These are phyloP conservation scores for Filosporella fistucella DNA, from an alignment of 495 filamentous ascomycete genomes.

Conservation along the genomic window DNA sequence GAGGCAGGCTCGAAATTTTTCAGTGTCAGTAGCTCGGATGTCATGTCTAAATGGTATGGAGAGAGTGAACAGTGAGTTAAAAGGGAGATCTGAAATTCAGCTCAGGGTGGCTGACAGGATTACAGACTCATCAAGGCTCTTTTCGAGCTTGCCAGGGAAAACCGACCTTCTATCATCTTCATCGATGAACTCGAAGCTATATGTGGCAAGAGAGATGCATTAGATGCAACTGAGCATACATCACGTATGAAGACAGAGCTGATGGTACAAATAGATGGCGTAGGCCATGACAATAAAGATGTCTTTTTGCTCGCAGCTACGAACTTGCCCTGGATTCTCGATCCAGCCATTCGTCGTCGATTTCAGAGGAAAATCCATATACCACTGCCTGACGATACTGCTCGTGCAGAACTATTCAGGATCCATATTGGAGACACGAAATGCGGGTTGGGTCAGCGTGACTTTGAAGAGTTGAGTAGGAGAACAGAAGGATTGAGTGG, in stretches of 20 bases:
- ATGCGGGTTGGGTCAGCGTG: not conserved
- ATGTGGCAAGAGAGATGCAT: not conserved
- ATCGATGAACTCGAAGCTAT: constrained; percentile 3
- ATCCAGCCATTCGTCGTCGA: not conserved
- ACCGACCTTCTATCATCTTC: constrained; percentile 1
- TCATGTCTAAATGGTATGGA: not conserved
- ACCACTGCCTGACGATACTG: not conserved
- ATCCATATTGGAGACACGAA: not conserved
- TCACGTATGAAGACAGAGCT: not conserved
- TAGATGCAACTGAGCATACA: no score
- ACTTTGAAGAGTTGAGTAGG: not conserved
- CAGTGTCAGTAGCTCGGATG: not conserved
- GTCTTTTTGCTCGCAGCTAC: not conserved
- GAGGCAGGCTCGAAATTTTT: not conserved
- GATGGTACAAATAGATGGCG: not conserved
- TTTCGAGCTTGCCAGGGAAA: not conserved
- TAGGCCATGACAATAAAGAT: not conserved
- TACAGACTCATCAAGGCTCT: not conserved
- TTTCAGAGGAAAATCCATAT: constrained; percentile 1
- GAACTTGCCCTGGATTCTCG: not conserved
- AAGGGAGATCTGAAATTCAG: no score
- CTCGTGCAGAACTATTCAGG: not conserved
- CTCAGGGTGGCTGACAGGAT: no score
- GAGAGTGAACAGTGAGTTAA: not conserved
- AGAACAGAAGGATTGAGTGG: not conserved